Conservation (phyloP, 2,329 filamentous ascomycete species). For the Colletotrichum sp. region DNA sequence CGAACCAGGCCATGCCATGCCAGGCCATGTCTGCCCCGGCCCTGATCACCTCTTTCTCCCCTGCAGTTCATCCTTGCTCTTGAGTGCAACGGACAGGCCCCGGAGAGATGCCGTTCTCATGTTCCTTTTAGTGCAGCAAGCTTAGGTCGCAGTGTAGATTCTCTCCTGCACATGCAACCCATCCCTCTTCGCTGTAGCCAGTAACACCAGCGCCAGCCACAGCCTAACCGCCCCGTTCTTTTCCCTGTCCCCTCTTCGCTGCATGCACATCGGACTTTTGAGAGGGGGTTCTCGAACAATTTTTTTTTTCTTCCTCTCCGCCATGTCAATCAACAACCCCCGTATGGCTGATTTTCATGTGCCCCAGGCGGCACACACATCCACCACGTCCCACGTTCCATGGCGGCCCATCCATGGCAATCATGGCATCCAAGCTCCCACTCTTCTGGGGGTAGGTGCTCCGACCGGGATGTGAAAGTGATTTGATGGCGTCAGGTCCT, state of each 20-base stretch:
- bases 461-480: neutral
- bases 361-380: neutral
- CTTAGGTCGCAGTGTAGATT: constrained; percentile 1
- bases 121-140: neutral
- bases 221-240: constrained; percentile 8
- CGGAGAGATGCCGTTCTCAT: neutral
- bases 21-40: neutral
- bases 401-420: neutral
- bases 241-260: neutral
- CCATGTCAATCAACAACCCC: neutral
- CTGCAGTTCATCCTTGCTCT: neutral
- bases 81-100: neutral
- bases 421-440: neutral
- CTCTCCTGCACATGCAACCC: neutral
- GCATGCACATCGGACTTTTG: neutral
- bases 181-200: neutral
- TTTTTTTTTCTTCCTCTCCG: neutral
- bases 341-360: neutral
- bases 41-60: neutral
- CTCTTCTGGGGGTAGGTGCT: constrained; percentile 4
- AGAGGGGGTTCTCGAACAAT: neutral
- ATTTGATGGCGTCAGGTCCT: constrained; percentile 12
- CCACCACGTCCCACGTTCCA: neutral
- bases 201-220: neutral
- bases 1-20: neutral